These are phyloP conservation scores for Thamnidium elegans DNA, from an alignment of 192 early-diverging fungal genomes.

Conservation along the genomic window DNA sequence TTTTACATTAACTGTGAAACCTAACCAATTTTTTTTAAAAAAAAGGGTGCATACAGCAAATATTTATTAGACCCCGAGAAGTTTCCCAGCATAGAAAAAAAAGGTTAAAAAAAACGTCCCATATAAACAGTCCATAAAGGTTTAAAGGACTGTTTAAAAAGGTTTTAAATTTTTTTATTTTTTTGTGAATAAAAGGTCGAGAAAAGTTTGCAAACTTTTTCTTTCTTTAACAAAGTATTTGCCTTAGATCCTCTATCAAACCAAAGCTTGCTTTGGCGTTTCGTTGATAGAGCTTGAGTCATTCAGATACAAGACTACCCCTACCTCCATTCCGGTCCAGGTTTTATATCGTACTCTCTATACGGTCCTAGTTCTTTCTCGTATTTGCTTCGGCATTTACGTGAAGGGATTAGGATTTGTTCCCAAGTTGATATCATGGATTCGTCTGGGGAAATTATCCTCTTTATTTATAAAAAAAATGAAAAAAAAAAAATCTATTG, in stretches of 20 bases:
- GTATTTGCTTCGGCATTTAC: not conserved
- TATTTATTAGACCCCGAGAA: too few species aligned
- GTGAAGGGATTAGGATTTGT: too few species aligned
- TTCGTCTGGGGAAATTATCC: conserved; percentile 21
- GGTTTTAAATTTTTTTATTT: not conserved
- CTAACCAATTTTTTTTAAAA: too few species aligned
- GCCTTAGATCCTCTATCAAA: conserved; percentile 28
- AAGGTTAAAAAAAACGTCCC: too few species aligned
- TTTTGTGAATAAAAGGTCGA: not conserved
- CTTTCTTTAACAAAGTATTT: conserved; percentile 18
- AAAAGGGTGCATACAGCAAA: too few species aligned
- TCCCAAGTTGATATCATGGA: conserved; percentile 13
- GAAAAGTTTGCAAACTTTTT: conserved; percentile 4
- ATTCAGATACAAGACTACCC: conserved; percentile 26
- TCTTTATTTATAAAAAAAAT: conserved; percentile 1
- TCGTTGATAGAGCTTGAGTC: conserved; percentile 27
- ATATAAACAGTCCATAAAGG: too few species aligned
- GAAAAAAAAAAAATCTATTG: conserved; percentile 2
- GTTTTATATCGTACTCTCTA: conserved; percentile 2
- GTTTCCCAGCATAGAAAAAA: too few species aligned
- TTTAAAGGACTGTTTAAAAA: too few species aligned
- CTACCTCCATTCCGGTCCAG: conserved; percentile 23
- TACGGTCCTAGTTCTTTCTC: not conserved
- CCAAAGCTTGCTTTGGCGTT: conserved; percentile 10
- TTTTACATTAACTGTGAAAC: too few species aligned